Evolutionary conservation across 805 yeast species (phyloP), one percentile per base, ranked within the genome.

Genomic region (Teunomyces aglyptinius): DNA sequence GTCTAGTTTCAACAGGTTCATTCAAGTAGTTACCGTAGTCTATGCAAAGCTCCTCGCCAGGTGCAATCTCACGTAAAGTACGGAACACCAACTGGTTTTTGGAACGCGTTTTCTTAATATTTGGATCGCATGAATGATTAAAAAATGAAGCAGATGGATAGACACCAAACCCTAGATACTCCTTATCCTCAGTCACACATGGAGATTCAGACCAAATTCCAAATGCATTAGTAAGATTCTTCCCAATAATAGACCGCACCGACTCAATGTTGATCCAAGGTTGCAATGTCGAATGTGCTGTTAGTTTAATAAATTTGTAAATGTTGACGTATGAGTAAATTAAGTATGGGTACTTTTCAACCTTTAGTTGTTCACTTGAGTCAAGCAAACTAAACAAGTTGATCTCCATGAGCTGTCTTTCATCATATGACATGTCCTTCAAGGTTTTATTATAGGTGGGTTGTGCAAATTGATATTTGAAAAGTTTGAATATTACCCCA

Each of bases 51-150:
- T 83, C 85, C 32, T 77, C 77, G 6, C 73, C 78, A 3, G 52
- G 45, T 2, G 40, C 36, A 11, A 83, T 67, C 27, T 74, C 76
- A 11, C 57, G 52, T 7, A 59, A 52, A 0, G 85, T 64, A 3
- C 55, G 65, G 55, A 81, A 83, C 1, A 47, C 48, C 65, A 81
- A 64, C n/a, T 54, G 54, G 15, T 72, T 63, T 0, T 66, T 66
- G 1, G 49, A 46, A 35, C 85, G 64, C n/a, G 49, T 57, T 51
- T 82, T 83, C 11, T 55, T 57, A 16, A 83, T 51, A 50, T 81
- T 81, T n/a, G 85, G 85, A 1, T 54, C 60, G 60, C 89, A 83
- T 3, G 85, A 79, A 58, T 83, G 89, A 56, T 83, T 83, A 71
- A 83, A 83, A 53, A 69, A 83, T 2, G 89, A 83, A 0, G 84